Percentiles rank a stretch among this genome's conserved stretches.
These are phyloP conservation scores for Fagopyrum homotropicum DNA, from an alignment of 148 eudicot species.

Conservation along the genomic window DNA sequence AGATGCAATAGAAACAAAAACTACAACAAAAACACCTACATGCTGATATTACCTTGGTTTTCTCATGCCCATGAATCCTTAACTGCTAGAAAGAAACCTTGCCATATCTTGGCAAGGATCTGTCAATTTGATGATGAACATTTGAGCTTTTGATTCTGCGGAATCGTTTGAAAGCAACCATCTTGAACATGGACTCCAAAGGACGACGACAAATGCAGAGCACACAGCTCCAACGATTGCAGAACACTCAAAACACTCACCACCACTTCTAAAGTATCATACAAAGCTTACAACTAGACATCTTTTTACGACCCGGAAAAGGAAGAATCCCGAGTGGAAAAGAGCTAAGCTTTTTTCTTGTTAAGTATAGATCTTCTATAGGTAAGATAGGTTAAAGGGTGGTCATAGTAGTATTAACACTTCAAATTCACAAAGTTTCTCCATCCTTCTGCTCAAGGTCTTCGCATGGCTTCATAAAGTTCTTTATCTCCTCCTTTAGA, in stretches of 20 bases:
- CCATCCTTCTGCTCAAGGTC: not conserved
- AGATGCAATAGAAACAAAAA: not conserved
- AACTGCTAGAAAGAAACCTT: too few species aligned
- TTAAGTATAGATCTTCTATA: slow-evolving; percentile 12
- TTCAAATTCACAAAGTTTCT: not conserved
- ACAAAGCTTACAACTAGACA: slow-evolving; percentile 11
- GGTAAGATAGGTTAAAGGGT: slow-evolving; percentile 15
- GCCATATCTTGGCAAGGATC: not conserved
- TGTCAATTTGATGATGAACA: slow-evolving; percentile 5
- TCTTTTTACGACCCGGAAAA: not conserved
- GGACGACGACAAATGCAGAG: not conserved
- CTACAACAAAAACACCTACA: not conserved
- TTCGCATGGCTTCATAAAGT: not conserved
- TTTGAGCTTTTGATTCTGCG: slow-evolving; percentile 8
- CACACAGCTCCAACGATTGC: not conserved
- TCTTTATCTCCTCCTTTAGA: slow-evolving; percentile 14
- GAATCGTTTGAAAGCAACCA: too few species aligned
- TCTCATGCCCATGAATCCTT: not conserved
- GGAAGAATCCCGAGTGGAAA: not conserved
- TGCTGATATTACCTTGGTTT: not conserved
- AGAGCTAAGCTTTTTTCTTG: not conserved
- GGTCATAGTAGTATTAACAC: slow-evolving; percentile 7
- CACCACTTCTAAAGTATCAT: slow-evolving; percentile 2
- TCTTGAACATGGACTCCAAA: not conserved
- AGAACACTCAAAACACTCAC: slow-evolving; percentile 1